Evolutionary conservation across 257 asterid genomes (phyloP).

Genomic region (Mitragyna speciosa): DNA sequence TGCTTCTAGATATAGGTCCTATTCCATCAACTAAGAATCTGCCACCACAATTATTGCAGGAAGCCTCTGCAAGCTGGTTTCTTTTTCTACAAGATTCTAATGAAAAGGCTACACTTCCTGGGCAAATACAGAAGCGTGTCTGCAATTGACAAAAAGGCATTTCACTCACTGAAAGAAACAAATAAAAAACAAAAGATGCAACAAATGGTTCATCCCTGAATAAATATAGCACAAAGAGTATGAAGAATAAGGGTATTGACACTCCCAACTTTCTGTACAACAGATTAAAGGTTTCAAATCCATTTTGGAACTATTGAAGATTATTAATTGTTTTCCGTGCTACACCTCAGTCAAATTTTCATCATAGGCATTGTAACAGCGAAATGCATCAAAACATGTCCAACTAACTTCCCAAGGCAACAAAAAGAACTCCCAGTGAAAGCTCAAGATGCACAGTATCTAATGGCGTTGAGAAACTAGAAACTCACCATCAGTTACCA

Average conservation of each 20-base stretch:
- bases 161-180: constrained; percentile 3
- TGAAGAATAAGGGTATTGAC: background rate
- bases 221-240: background rate
- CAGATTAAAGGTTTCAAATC: background rate
- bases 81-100: constrained; percentile 25
- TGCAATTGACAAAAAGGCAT: constrained; percentile 26
- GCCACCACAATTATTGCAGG: constrained; percentile 34
- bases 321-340: background rate
- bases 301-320: background rate
- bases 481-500: constrained; percentile 26
- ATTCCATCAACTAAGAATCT: constrained; percentile 47
- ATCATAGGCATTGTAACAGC: background rate
- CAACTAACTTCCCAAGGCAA: background rate
- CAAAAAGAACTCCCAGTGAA: background rate
- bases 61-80: constrained; percentile 22
- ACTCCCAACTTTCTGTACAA: background rate
- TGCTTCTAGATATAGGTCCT: constrained; percentile 36
- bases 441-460: background rate
- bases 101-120: constrained; percentile 19
- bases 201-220: background rate
- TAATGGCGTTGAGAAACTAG: background rate
- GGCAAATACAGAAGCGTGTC: constrained; percentile 40
- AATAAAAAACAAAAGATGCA: background rate
- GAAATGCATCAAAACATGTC: background rate
- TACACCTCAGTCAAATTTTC: background rate